Evolutionary conservation across 495 filamentous ascomycete genomes (phyloP), one percentile per base, ranked within the genome.

Genomic region (Lophium mytilinum): DNA sequence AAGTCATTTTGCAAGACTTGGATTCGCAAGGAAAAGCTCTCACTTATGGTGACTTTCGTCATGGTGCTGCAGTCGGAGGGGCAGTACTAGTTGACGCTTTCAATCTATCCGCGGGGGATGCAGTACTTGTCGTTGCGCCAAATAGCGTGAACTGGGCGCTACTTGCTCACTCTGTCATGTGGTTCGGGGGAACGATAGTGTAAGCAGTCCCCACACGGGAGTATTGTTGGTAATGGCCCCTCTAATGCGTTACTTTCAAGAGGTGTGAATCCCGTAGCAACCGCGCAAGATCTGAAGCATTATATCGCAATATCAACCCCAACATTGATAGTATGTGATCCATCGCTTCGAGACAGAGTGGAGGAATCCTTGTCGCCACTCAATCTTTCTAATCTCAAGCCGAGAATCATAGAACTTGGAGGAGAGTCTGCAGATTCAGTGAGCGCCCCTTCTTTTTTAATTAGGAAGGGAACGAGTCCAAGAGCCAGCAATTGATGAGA

Each of bases 111-210:
- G 19, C 37, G 1, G 54, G 55, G 9, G 41, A 62, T 53, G 40
- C 52, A 40, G 59, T 57, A 8, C 51, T 47, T 36, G 45, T 53
- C 12, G 11, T 55, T 17, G 58, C 37, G 21, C 53, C 50, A 21
- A 61, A 61, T 21, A 48, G 50, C n/a, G 58, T 61, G 12, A 46
- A 60, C 34, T 60, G 52, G 46, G 51, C 53, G 2, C 37, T 52
- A 12, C 21, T 60, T 15, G 57, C 57, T 35, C 57, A 60, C 10
- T 18, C 50, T 4, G 53, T 60, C 11, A 53, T 50, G 50, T 60
- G 57, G 57, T 21, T 50, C 15, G 57, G 57, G 4, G 50, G 36
- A n/a, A 42, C 53, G 2, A 42, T 60, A 9, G 52, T 50, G 57
- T 60, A 35, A 40, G 57, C 17, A 9, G 14, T 18, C 43, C 18